Evolutionary conservation across 2,329 filamentous ascomycete species (phyloP).

Genomic region (Aspergillus sp.): DNA sequence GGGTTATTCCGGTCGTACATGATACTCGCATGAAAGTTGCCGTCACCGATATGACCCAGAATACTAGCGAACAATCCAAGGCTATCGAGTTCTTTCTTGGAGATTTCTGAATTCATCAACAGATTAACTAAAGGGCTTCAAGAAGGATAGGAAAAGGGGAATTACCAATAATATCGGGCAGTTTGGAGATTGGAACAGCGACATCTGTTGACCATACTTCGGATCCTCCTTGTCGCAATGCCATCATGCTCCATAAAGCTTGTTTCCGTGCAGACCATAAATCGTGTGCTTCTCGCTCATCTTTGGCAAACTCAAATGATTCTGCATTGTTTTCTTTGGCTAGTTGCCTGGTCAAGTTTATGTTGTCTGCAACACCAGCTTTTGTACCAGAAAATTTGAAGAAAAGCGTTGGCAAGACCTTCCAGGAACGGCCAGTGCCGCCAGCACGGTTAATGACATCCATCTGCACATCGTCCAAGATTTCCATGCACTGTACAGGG

Average conservation of each 20-base stretch:
- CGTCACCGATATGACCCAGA: slow-evolving; percentile 85
- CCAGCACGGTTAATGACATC: slow-evolving; percentile 63
- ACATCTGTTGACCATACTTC: slow-evolving; percentile 61
- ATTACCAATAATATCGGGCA: slow-evolving; percentile 58
- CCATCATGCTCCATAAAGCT: slow-evolving; percentile 58
- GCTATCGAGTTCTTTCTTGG: slow-evolving; percentile 83
- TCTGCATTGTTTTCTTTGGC: slow-evolving; percentile 56
- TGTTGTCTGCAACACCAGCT: slow-evolving; percentile 72
- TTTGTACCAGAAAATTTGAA: slow-evolving; percentile 69
- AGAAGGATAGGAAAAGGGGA: background rate
- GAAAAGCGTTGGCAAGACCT: slow-evolving; percentile 37
- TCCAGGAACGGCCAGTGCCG: slow-evolving; percentile 48
- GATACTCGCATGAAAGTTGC: slow-evolving; percentile 92
- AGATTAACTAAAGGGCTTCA: slow-evolving; percentile 8
- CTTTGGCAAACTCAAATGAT: slow-evolving; percentile 53
- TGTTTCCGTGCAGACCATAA: slow-evolving; percentile 60
- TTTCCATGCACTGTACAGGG: slow-evolving; percentile 62
- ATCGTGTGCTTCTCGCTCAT: slow-evolving; percentile 49
- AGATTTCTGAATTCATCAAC: slow-evolving; percentile 69
- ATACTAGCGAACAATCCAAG: slow-evolving; percentile 83
- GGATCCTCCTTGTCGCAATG: slow-evolving; percentile 50
- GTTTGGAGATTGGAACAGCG: slow-evolving; percentile 55
- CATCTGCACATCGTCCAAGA: slow-evolving; percentile 61
- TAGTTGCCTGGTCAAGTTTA: slow-evolving; percentile 63
- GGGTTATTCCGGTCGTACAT: slow-evolving; percentile 72